Base-by-base conservation (phyloP, 129 eudicot genomes). In the Arctium lappa region DNA sequence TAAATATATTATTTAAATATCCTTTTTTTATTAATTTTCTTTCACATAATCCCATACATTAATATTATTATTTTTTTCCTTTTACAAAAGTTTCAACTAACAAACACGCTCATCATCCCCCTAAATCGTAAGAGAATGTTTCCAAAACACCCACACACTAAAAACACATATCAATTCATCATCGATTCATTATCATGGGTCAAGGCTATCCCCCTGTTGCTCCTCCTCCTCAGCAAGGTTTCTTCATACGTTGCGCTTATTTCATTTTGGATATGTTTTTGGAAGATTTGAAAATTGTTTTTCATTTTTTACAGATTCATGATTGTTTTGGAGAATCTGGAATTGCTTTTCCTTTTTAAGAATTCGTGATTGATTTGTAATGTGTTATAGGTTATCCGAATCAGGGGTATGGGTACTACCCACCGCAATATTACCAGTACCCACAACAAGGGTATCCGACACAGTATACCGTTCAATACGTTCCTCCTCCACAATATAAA, bases 371-470 rank as follows among this genome's bases (percentile, higher is more conserved):
- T 32, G 50, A 32, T 75, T 69, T 68, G 29, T 73, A 46, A 33
- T 69, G 48, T 79, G 16, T 8, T 82, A 36, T 42, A 91, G 94
- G 90, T 74, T 85, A 91, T 85, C 88, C 90, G 27, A 84, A 36
- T 0, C 86, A 70, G 7, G 87, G 88, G 9, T 81, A 84, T 36
- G 68, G 68, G 9, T 56, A 56, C 27, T 56, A 56, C 8, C 93
- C 87, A 2, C 90, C 56, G 0, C 93, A 81, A 2, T 89, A 85
- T 0, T 91, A 91, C 39, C 92, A 85, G 0, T 91, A 91, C 39
- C 92, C 90, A 9, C 88, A 84, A 0, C 96, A 86, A 2, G 92
- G 90, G 0, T 89, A 85, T 76, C 90, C 86, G 63, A 60, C 91
- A 50, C 84, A 86, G 34, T 89, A 89, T 71, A 85, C 85, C 3